Base-by-base conservation (phyloP, 345 rosid species). In the Rhodamnia argentea region DNA sequence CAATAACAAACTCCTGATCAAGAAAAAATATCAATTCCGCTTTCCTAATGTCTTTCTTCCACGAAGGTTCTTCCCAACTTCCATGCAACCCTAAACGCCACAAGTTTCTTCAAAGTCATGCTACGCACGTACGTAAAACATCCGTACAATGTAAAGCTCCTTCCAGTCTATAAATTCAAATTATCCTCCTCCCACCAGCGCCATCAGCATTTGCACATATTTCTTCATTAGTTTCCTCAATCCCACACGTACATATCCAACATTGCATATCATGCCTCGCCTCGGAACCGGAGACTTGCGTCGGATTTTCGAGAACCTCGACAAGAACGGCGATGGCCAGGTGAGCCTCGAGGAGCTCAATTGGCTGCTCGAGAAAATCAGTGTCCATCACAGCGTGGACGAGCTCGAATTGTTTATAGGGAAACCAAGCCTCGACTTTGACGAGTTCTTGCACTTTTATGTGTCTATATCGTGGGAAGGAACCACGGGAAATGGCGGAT, bases 301-400 rank as follows among this genome's bases (percentile, higher is more conserved):
- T 22, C 87, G 95, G 87, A 94, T 94, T 57, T 96, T 96, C 90
- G 87, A 90, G 59, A 88, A 87, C 78, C 91, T 96, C 12, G 98
- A 96, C 94, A 93, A 89, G 87, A 94, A 94, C 90, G 90, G 91
- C 9, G 98, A 96, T 52, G 96, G 92, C 6, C 87, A 86, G 4
- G 92, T 96, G 26, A 92, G 95, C 78, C 83, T 93, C 13, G 95
- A 89, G 83, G 99, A 96, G 89, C 94, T 96, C 2, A 91, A 87
- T 51, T 91, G 98, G 96, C 95, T 94, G 81, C 93, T 96, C 7
- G 93, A 92, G 57, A 86, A 90, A 82, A 92, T 94, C 42, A 93
- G 93, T 7, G 83, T 90, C 52, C 86, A 81, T 50, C 86, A 85
- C 26, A 88, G 89, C 89, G 85, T 62, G 2, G 87, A 91, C 3